phyloP scores from a whole-genome alignment of 768 basidiomycete species.

The Tubosaeta sp. region DNA sequence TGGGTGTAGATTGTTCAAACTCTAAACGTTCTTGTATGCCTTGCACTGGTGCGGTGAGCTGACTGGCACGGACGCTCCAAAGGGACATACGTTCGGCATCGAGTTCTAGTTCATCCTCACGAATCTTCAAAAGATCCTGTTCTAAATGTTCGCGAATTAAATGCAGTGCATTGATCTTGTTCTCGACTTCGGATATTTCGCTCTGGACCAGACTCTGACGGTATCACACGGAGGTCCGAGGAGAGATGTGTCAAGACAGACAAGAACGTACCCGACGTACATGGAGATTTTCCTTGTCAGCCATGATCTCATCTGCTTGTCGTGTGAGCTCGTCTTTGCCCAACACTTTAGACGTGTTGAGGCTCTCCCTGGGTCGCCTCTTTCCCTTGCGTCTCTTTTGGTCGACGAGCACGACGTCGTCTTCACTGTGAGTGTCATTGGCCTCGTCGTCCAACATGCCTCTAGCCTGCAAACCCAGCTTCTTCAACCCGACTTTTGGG shows the following conservation, averaged over 20 bases:
- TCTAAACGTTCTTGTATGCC: slow-evolving; percentile 83
- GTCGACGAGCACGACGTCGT: slow-evolving; percentile 63
- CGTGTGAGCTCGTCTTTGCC: slow-evolving; percentile 81
- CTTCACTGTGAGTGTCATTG: slow-evolving; percentile 62
- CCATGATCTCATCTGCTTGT: slow-evolving; percentile 80
- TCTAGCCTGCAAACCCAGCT: slow-evolving; percentile 71
- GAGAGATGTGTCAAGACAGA: slow-evolving; percentile 1
- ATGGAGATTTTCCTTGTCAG: slow-evolving; percentile 90
- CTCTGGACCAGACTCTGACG: slow-evolving; percentile 74
- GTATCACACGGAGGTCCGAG: slow-evolving; percentile 4
- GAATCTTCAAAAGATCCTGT: slow-evolving; percentile 75
- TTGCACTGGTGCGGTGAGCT: slow-evolving; percentile 52
- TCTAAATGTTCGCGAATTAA: slow-evolving; percentile 76
- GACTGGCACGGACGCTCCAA: neutral
- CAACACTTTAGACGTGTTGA: slow-evolving; percentile 64
- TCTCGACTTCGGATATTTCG: slow-evolving; percentile 85
- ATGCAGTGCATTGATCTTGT: slow-evolving; percentile 85
- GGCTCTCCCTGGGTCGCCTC: slow-evolving; percentile 57
- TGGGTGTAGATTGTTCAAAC: slow-evolving; percentile 52
- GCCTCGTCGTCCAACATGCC: slow-evolving; percentile 57
- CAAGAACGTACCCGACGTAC: slow-evolving; percentile 64
- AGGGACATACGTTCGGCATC: slow-evolving; percentile 81
- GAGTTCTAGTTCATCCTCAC: slow-evolving; percentile 95
- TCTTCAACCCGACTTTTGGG: slow-evolving; percentile 72
- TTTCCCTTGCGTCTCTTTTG: slow-evolving; percentile 33